phyloP scores from a whole-genome alignment of 2,329 filamentous ascomycete species.

The Phoma sp. region DNA sequence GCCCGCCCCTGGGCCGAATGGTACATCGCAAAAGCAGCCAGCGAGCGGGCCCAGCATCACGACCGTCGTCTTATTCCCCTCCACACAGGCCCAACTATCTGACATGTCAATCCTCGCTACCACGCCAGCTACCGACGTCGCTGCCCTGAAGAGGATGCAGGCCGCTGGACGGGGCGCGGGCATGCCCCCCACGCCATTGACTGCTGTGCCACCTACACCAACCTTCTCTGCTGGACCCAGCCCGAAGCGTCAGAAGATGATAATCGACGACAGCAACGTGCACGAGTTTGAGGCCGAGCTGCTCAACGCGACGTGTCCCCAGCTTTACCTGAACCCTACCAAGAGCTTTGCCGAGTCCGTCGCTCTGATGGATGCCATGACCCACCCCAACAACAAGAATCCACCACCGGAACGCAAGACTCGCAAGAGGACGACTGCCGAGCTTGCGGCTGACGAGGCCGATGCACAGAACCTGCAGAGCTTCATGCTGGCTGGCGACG shows the following conservation, averaged over 20 bases:
- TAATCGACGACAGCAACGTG: slow-evolving; percentile 76
- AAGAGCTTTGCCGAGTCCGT: slow-evolving; percentile 72
- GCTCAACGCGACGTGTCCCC: slow-evolving; percentile 73
- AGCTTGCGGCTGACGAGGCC: slow-evolving; percentile 94
- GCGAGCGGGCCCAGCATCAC: slow-evolving; percentile 61
- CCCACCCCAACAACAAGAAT: slow-evolving; percentile 78
- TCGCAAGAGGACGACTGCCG: slow-evolving; percentile 90
- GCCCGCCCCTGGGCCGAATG: slow-evolving; percentile 58
- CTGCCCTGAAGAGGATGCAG: slow-evolving; percentile 57
- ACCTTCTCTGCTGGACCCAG: slow-evolving; percentile 64
- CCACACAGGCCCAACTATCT: slow-evolving; percentile 73
- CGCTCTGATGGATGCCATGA: slow-evolving; percentile 71
- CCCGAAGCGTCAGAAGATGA: slow-evolving; percentile 77
- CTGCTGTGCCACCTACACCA: slow-evolving; percentile 60
- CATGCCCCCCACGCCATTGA: slow-evolving; percentile 71
- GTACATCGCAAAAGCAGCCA: slow-evolving; percentile 53
- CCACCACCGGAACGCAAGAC: slow-evolving; percentile 83
- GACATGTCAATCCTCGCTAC: slow-evolving; percentile 79
- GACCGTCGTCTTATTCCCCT: slow-evolving; percentile 86
- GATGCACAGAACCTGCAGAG: slow-evolving; percentile 86
- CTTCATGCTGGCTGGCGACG: slow-evolving; percentile 92
- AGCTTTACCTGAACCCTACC: slow-evolving; percentile 79
- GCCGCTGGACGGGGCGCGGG: slow-evolving; percentile 54
- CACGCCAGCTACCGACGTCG: slow-evolving; percentile 65
- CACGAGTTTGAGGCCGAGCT: slow-evolving; percentile 78